These are phyloP conservation scores for Nicotiana sylvestris DNA, from an alignment of 257 asterid species.

Conservation along the genomic window DNA sequence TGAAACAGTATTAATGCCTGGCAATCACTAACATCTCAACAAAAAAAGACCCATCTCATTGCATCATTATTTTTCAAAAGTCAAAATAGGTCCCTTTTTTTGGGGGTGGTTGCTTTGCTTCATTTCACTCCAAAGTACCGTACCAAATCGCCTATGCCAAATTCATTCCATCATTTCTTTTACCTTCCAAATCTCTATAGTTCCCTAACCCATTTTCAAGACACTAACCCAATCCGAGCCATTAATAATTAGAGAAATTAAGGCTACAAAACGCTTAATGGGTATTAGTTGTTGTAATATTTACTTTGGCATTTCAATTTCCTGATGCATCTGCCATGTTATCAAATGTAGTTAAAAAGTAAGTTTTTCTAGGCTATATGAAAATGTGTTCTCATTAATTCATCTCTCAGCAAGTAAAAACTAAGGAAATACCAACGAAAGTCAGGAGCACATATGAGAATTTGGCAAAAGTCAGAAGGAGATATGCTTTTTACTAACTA, in stretches of 20 bases:
- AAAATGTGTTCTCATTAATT: no score
- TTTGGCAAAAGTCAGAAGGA: neutral
- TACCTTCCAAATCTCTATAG: slow-evolving; percentile 13
- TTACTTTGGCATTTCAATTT: no score
- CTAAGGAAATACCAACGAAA: neutral
- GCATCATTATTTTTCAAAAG: slow-evolving; percentile 9
- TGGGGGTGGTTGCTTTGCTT: neutral
- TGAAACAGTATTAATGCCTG: slow-evolving; percentile 1
- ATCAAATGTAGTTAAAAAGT: no score
- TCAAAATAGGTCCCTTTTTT: neutral
- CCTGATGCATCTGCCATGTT: no score
- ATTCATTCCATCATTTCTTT: slow-evolving; percentile 15
- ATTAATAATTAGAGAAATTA: no score
- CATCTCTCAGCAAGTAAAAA: no score
- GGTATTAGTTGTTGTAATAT: no score
- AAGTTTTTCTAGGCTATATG: no score
- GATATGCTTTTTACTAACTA: neutral
- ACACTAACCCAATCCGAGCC: no score
- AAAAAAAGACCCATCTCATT: neutral
- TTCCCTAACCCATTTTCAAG: neutral
- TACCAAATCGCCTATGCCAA: slow-evolving; percentile 10
- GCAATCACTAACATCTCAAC: slow-evolving; percentile 7
- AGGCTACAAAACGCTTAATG: no score
- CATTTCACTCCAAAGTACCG: slow-evolving; percentile 2
- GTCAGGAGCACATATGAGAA: neutral